Evolutionary conservation across 345 rosid genomes (phyloP).

Genomic region (Luvunga scandens): DNA sequence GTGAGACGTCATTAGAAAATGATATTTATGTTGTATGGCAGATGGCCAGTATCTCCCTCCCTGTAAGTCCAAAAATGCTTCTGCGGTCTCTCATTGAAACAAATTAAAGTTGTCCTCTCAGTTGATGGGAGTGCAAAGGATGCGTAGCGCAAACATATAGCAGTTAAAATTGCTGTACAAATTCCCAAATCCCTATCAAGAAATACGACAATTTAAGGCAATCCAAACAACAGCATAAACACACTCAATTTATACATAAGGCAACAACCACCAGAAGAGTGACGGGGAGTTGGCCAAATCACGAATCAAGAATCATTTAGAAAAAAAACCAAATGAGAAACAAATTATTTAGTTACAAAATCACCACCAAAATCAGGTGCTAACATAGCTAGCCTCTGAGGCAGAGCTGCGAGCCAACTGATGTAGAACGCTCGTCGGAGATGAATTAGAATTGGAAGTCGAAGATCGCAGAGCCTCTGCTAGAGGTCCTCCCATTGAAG

Average conservation of each 20-base stretch:
- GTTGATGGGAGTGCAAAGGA: too few relatives aligned
- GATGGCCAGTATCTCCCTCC: too few relatives aligned
- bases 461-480: conserved; percentile 84
- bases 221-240: not conserved
- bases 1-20: too few relatives aligned
- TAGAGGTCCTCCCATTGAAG: conserved; percentile 85
- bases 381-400: conserved; percentile 34
- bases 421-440: conserved; percentile 77
- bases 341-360: not conserved
- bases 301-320: not conserved
- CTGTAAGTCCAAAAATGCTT: too few relatives aligned
- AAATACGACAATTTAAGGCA: not conserved
- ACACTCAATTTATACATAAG: not conserved
- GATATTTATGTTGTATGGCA: too few relatives aligned
- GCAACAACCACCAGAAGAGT: not conserved
- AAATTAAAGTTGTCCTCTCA: too few relatives aligned
- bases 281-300: not conserved
- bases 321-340: not conserved
- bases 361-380: conserved; percentile 20
- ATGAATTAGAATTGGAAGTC: conserved; percentile 47
- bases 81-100: too few relatives aligned
- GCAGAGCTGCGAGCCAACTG: conserved; percentile 50
- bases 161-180: not conserved
- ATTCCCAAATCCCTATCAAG: not conserved
- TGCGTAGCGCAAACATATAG: not conserved